These are phyloP conservation scores for Pelagophyceae sp. DNA, from an alignment of 352 stramenopile species.

Conservation along the genomic window DNA sequence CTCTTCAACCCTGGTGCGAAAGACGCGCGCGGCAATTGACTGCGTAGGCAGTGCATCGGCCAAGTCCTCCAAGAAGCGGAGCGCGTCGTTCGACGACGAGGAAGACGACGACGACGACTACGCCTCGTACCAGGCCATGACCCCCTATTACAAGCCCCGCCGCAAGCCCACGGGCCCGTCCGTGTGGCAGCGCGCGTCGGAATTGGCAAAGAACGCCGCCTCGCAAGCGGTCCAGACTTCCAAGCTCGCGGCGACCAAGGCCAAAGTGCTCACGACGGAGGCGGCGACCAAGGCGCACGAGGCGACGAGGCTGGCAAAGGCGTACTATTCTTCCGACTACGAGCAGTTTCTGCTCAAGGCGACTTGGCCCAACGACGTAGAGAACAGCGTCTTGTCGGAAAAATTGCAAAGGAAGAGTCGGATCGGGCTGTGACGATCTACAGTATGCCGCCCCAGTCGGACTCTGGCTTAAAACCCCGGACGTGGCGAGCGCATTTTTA, in stretches of 20 bases:
- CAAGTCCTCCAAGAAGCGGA: neutral
- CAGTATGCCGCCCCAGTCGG: neutral
- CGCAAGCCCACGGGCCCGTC: constrained; percentile 12
- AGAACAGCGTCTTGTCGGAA: no score
- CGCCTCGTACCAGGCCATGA: neutral
- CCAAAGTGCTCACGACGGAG: constrained; percentile 9
- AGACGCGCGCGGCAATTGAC: neutral
- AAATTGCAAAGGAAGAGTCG: no score
- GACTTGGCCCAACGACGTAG: constrained; percentile 8
- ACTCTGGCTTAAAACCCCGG: neutral
- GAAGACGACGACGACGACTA: constrained; percentile 3
- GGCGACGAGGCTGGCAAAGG: constrained; percentile 10
- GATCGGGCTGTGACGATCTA: no score
- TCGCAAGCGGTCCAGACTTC: neutral
- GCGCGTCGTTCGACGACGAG: neutral
- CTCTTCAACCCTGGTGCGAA: no score
- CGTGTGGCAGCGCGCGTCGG: constrained; percentile 1
- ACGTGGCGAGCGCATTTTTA: neutral
- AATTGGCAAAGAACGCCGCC: neutral
- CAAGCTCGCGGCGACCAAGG: neutral
- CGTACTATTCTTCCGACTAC: constrained; percentile 16
- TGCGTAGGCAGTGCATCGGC: neutral
- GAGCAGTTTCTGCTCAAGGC: constrained; percentile 15
- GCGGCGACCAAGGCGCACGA: constrained; percentile 8
- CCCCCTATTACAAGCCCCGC: constrained; percentile 5